These are phyloP conservation scores for Ophiostoma angusticollis DNA, from an alignment of 2,329 filamentous ascomycete species.

Conservation along the genomic window DNA sequence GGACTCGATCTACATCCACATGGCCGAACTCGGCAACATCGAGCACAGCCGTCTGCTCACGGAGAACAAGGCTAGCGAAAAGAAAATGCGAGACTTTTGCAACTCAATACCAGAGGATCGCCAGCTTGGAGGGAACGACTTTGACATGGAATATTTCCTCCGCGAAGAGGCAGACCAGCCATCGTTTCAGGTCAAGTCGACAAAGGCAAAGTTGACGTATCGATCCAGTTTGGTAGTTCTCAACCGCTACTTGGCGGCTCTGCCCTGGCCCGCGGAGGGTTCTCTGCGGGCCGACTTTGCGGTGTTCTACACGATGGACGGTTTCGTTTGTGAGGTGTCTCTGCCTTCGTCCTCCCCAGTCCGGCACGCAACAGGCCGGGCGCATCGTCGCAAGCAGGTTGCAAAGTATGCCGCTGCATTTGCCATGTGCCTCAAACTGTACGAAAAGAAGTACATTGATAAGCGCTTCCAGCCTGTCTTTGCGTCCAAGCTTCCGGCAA, in stretches of 20 bases:
- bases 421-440: constrained; percentile 60
- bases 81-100: constrained; percentile 63
- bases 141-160: constrained; percentile 42
- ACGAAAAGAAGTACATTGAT: constrained; percentile 55
- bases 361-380: constrained; percentile 47
- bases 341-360: constrained; percentile 66
- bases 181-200: constrained; percentile 47
- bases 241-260: constrained; percentile 57
- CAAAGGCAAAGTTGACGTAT: constrained; percentile 69
- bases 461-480: constrained; percentile 62
- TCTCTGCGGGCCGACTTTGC: constrained; percentile 43
- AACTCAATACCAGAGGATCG: constrained; percentile 60
- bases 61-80: constrained; percentile 48
- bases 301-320: constrained; percentile 32
- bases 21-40: constrained; percentile 61
- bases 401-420: constrained; percentile 88
- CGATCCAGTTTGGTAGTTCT: constrained; percentile 59
- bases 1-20: constrained; percentile 70
- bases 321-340: constrained; percentile 65
- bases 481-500: constrained; percentile 56
- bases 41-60: constrained; percentile 43
- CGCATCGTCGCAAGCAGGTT: constrained; percentile 55
- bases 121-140: constrained; percentile 47
- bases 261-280: constrained; percentile 36
- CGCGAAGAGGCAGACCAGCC: constrained; percentile 35